These are phyloP conservation scores for Chlamydomonas urium DNA, from an alignment of 139 green algal genomes.

Conservation along the genomic window DNA sequence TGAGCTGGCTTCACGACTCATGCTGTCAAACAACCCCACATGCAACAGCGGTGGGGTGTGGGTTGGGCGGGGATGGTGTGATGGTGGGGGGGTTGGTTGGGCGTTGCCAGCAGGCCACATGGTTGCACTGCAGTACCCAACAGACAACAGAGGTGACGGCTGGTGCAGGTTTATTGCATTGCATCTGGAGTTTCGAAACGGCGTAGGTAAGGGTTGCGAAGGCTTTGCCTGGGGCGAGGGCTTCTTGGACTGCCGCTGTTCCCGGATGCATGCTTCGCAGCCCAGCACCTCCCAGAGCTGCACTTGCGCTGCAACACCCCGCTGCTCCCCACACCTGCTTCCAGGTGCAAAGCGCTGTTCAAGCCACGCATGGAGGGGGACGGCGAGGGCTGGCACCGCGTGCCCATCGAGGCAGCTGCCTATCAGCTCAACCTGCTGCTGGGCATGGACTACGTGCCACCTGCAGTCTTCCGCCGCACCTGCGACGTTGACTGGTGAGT, in stretches of 20 bases:
- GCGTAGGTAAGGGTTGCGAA: neutral
- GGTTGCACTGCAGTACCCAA: too few relatives aligned
- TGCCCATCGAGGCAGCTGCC: conserved; percentile 69
- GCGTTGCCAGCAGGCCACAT: neutral
- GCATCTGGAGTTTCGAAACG: neutral
- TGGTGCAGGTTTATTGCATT: neutral
- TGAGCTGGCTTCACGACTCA: neutral
- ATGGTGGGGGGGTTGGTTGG: neutral
- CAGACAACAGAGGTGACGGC: neutral
- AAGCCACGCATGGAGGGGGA: conserved; percentile 63
- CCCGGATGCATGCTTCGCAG: neutral
- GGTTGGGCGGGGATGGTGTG: neutral
- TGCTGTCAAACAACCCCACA: neutral
- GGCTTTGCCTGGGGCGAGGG: neutral
- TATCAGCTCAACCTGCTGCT: conserved; percentile 75
- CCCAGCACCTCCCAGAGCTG: neutral
- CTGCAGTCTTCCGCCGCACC: conserved; percentile 1
- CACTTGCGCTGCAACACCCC: neutral
- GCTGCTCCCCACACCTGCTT: too few relatives aligned
- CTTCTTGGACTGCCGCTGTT: neutral
- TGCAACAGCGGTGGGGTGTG: too few relatives aligned
- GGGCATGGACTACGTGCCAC: conserved; percentile 2
- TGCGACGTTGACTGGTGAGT: conserved; percentile 16
- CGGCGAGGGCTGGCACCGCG: conserved; percentile 75
- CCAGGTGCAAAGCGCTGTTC: conserved; percentile 11